Base-by-base conservation (phyloP, 768 basidiomycete genomes). In the Cystobasidiopsis lactophilus region DNA sequence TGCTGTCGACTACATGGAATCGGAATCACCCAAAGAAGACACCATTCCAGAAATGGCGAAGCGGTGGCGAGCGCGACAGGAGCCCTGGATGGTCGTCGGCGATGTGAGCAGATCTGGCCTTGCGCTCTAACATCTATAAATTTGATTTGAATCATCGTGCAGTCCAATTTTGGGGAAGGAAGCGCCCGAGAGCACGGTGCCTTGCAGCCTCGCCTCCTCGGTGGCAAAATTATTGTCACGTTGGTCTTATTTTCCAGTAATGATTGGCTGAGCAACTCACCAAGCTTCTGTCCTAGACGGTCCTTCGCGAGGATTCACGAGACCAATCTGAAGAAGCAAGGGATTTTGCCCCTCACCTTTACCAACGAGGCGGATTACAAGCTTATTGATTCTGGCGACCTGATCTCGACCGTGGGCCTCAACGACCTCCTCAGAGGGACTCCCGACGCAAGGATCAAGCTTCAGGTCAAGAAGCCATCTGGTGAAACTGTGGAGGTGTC, bases 221-320 rank as follows among this genome's bases (percentile, higher is more conserved):
- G 57, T 30, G 52, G 45, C 51, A 62, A 64, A 51, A 52, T 61
- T 52, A 60, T 64, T 49, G 53, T 60, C n/a, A 61, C 61, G 56
- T 58, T 19, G 23, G 60, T 51, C 10, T 11, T 11, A 18, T 88
- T 70, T 88, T 85, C 59, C 85, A 82, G 79, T 60, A 40, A 68
- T 59, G 11, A 33, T 14, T 39, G 30, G 14, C n/a, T 29, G 14
- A 18, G 45, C 30, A 48, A 27, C 53, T 40, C 23, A 51, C 24
- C 33, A 24, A 16, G 10, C 14, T 26, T 4, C 3, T 48, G 19
- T n/a, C 31, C 14, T 54, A 59, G 58, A 18, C 85, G 91, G 21
- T 95, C 88, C 1, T 95, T 98, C 62, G 93, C 93, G 58, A 80
- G 93, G 48, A 98, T 98, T 48, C 93, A 98, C 65, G 93, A 96